Base-by-base conservation (phyloP, 2,329 filamentous ascomycete genomes). In the Falciphora oryzae region DNA sequence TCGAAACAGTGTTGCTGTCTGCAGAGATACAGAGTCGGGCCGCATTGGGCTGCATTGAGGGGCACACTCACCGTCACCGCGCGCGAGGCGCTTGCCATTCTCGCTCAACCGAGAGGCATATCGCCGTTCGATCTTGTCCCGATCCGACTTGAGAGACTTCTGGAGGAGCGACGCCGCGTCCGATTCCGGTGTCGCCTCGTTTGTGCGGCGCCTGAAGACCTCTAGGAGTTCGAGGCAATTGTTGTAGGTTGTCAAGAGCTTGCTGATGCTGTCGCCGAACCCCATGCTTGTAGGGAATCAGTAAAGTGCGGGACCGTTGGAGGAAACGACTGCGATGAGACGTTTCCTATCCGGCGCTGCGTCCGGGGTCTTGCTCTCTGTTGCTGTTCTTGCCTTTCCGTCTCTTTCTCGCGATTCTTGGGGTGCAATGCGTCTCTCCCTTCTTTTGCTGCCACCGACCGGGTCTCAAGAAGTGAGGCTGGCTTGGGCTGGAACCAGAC, bases 201-300 rank as follows among this genome's bases (percentile, higher is more conserved):
- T n/a, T 5, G 58, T 22, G 25, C 38, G 53, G 29, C 57, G 56
- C 62, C 32, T 72, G 64, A 77, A 72, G 13, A 71, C 71, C 67
- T 77, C 78, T 8, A 82, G 72, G 16, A 81, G 73, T 22, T 75
- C 73, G 44, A 81, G 73, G 66, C 80, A 80, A 67, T 75, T 80
- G 61, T 77, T 75, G 65, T 84, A 85, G 16, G 79, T 79, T 61
- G 80, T 76, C 25, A 84, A 71, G 18, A 85, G 74, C 10, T 76
- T 76, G 4, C 73, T 72, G 59, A 84, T 77, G 25, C 75, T 75
- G 62, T 76, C 72, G 63, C 79, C 76, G 67, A 85, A 81, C 50
- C 75, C 70, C 74, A 75, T 75, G 16, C 44, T 53, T n/a, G 6
- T 11, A 53, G n/a, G 22, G 44, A 53, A 6, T n/a, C 7, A 18